Percentiles rank a stretch among this genome's conserved stretches.
Conservation (phyloP, 2,329 filamentous ascomycete genomes). For the Dryadomyces quercivorus region DNA sequence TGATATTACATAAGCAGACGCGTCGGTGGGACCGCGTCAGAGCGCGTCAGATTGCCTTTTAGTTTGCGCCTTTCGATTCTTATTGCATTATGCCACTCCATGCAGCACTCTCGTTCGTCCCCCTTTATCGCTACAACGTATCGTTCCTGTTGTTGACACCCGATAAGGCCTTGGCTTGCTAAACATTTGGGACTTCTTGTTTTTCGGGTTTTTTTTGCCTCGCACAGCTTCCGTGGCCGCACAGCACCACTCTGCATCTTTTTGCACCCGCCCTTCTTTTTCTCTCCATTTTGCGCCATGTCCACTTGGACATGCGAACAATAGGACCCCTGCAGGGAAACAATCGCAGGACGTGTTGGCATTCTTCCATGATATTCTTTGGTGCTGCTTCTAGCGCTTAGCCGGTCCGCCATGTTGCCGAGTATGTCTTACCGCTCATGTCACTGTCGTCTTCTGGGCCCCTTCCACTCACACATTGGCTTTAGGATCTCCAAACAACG, state of each 20-base stretch:
- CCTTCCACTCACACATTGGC: neutral
- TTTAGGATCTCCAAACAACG: constrained; percentile 16
- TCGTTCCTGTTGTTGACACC: neutral
- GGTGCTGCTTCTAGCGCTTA: neutral
- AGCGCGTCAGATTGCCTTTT: neutral
- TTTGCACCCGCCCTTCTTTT: neutral
- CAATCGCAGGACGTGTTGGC: neutral
- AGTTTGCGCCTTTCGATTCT: neutral
- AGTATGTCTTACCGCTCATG: constrained; percentile 4
- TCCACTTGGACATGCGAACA: neutral
- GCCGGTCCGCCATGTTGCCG: constrained; percentile 5
- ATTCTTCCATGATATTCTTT: neutral
- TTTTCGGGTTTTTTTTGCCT: neutral
- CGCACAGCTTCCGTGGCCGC: neutral
- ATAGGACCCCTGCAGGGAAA: neutral
- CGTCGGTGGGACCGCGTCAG: constrained; percentile 3
- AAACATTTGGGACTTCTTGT: neutral
- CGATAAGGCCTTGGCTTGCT: neutral
- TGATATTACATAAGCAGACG: constrained; percentile 6
- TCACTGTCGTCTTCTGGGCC: neutral
- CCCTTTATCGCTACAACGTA: neutral
- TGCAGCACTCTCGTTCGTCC: neutral
- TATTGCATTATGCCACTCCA: neutral
- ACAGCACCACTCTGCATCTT: neutral
- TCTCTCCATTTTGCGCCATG: neutral